Base-by-base conservation (phyloP, 345 rosid genomes). In the Eucalyptus urophylla region DNA sequence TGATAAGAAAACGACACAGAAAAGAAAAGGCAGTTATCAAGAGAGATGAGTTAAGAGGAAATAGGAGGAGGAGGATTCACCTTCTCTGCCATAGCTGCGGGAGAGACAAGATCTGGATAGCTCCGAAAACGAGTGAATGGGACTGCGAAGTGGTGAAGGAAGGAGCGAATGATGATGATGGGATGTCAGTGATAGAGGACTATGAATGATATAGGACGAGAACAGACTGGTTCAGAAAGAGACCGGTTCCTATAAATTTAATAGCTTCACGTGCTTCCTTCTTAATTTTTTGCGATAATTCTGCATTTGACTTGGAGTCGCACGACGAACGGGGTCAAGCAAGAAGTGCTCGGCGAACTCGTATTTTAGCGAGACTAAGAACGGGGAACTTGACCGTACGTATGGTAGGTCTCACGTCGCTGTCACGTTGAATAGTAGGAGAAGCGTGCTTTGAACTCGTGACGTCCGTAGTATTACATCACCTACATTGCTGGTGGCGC, bases 71-170 rank as follows among this genome's bases (percentile, higher is more conserved):
- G 44, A 86, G n/a, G 16, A 43, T 44, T 40, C 17, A 90, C 92
- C 90, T 89, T 90, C 60, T 92, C 91, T 58, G 87, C 92, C 93
- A 92, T 92, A 9, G 92, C 88, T 80, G 40, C 22, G 90, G 31
- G 60, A 10, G 53, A 44, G n/a, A 45, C 44, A 54, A 29, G 87
- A 45, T 89, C 33, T 44, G 80, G 43, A 8, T 49, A 49, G 37
- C n/a, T 24, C 16, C 29, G 25, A 54, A n/a, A 62, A 14, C 31
- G 60, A 87, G 89, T 21, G 80, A 31, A 25, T 8, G 65, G 56
- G 33, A 21, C 47, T 27, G 43, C 87, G 90, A 49, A 83, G 91
- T 89, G 89, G 88, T 89, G 67, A 58, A 44, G 10, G 6, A 29
- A 31, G 13, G 14, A 2, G 21, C 76, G 0, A n/a, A 2, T 7